Percentiles rank a stretch among this genome's conserved stretches.
Conservation (phyloP, 805 yeast species). For the Candida maris region DNA sequence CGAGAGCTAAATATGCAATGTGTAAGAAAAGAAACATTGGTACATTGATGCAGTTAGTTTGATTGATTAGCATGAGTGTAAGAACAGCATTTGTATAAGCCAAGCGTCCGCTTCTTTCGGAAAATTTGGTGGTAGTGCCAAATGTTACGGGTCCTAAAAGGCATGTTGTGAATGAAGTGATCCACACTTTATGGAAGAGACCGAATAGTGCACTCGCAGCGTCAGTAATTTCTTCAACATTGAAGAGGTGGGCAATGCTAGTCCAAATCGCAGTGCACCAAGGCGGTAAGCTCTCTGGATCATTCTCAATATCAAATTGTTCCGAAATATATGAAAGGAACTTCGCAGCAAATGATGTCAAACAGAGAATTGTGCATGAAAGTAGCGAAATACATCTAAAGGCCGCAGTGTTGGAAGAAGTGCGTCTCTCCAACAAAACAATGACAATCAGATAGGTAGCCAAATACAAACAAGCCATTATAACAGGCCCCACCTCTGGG, state of each 20-base stretch:
- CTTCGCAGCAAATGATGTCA: background rate
- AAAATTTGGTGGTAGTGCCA: background rate
- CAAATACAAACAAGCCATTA: slow-evolving; percentile 15
- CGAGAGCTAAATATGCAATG: slow-evolving; percentile 27
- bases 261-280: slow-evolving; percentile 22
- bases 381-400: background rate
- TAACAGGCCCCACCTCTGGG: slow-evolving; percentile 20
- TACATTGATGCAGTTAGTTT: slow-evolving; percentile 50
- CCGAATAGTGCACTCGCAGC: slow-evolving; percentile 20
- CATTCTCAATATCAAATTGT: slow-evolving; percentile 1
- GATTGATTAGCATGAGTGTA: slow-evolving; percentile 47
- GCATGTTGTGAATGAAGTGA: slow-evolving; percentile 9
- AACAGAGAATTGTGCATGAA: background rate
- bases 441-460: slow-evolving; percentile 18
- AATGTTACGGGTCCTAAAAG: slow-evolving; percentile 17
- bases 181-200: slow-evolving; percentile 24
- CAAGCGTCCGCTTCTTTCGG: slow-evolving; percentile 21
- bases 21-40: slow-evolving; percentile 43
- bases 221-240: slow-evolving; percentile 27
- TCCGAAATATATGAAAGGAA: slow-evolving; percentile 1
- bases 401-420: background rate
- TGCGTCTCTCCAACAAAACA: slow-evolving; percentile 3
- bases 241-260: slow-evolving; percentile 33
- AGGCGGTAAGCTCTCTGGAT: slow-evolving; percentile 11
- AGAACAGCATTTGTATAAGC: slow-evolving; percentile 35